Evolutionary conservation across 2,329 filamentous ascomycete species (phyloP).

Genomic region (Fusarium sp.): DNA sequence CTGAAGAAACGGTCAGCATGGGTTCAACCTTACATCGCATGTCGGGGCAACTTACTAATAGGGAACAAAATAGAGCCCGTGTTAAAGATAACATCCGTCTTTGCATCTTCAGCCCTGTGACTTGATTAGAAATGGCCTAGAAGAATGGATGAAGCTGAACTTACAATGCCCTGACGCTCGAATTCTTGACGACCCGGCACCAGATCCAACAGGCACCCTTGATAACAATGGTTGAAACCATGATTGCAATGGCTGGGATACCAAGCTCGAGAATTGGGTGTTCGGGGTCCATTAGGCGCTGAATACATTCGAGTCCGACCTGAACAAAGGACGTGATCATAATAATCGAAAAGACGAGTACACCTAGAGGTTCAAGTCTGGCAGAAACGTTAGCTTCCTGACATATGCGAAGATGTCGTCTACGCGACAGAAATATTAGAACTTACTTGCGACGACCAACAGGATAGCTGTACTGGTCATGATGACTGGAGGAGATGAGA

Average conservation of each 20-base stretch:
- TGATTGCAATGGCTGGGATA: constrained; percentile 80
- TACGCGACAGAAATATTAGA: background rate
- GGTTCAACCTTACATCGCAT: constrained; percentile 17
- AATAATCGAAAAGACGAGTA: constrained; percentile 85
- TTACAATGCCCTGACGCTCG: constrained; percentile 82
- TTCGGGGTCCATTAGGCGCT: constrained; percentile 71
- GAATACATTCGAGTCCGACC: constrained; percentile 77
- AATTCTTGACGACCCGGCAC: constrained; percentile 88
- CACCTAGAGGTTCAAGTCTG: constrained; percentile 81
- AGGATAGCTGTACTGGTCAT: constrained; percentile 81
- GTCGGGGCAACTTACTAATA: constrained; percentile 63
- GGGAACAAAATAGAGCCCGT: constrained; percentile 90
- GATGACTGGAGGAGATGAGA: constrained; percentile 73
- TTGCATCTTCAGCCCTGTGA: constrained; percentile 64
- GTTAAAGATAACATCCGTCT: constrained; percentile 90
- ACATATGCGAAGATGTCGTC: background rate
- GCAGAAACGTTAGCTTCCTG: constrained; percentile 35
- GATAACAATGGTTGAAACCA: constrained; percentile 84
- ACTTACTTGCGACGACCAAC: constrained; percentile 75
- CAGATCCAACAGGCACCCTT: constrained; percentile 88
- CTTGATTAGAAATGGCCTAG: constrained; percentile 11
- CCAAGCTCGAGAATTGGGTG: constrained; percentile 80
- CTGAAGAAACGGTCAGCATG: constrained; percentile 50
- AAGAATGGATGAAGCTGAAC: constrained; percentile 46
- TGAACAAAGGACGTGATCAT: constrained; percentile 90